Conservation (phyloP, 768 basidiomycete genomes). For the Fomitopsis pulvina region DNA sequence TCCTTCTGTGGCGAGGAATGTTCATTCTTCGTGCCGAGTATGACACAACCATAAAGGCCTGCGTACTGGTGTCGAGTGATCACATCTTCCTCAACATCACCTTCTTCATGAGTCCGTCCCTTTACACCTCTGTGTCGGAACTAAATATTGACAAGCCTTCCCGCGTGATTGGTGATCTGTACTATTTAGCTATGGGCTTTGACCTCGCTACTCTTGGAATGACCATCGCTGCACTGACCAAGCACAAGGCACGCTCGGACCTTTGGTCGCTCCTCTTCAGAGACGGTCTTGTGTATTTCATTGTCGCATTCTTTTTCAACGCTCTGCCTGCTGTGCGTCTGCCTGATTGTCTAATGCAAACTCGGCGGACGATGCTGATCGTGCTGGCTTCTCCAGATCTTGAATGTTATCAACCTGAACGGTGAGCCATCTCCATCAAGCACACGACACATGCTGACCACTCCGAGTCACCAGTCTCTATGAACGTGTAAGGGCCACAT, state of each 20-base stretch:
- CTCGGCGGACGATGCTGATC: neutral
- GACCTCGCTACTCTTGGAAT: conserved; percentile 55
- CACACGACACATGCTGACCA: neutral
- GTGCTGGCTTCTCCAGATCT: conserved; percentile 29
- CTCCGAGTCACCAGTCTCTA: conserved; percentile 33
- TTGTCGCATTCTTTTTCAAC: conserved; percentile 60
- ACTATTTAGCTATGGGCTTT: conserved; percentile 67
- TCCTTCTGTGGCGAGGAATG: conserved; percentile 62
- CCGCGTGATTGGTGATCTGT: conserved; percentile 4
- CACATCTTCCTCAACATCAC: conserved; percentile 53
- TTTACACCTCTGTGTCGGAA: neutral
- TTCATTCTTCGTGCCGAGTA: conserved; percentile 56
- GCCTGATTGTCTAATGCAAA: neutral
- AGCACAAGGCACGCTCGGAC: conserved; percentile 44
- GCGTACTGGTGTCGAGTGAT: conserved; percentile 47
- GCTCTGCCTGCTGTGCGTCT: conserved; percentile 56
- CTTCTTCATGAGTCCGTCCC: conserved; percentile 61
- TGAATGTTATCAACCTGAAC: conserved; percentile 55
- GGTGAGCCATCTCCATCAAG: conserved; percentile 33
- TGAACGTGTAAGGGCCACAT: conserved; percentile 49
- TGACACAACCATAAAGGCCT: conserved; percentile 33
- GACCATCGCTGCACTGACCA: conserved; percentile 43
- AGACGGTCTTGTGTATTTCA: conserved; percentile 68
- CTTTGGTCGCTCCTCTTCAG: conserved; percentile 67
- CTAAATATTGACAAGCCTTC: neutral